Evolutionary conservation across 2,329 filamentous ascomycete genomes (phyloP).

Genomic region (Aureobasidium sp.): DNA sequence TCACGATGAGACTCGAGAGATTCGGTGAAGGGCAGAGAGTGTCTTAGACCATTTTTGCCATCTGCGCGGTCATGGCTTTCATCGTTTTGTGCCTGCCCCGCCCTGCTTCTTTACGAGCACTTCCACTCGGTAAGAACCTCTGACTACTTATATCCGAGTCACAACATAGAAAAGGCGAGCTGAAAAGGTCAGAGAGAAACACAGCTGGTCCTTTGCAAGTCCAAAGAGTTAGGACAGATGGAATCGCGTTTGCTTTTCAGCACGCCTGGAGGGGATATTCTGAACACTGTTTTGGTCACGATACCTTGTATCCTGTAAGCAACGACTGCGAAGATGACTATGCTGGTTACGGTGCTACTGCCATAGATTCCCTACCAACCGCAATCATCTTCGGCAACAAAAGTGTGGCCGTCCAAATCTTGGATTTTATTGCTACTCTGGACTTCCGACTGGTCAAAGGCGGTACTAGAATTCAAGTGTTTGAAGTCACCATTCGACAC

Average conservation of each 20-base stretch:
- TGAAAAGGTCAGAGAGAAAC: no score
- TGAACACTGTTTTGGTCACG: slow-evolving; percentile 26
- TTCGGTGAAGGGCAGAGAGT: no score
- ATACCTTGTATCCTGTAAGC: slow-evolving; percentile 22
- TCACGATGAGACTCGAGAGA: no score
- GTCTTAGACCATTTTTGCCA: no score
- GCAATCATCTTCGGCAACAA: slow-evolving; percentile 20
- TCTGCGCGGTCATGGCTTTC: no score
- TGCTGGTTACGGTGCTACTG: slow-evolving; percentile 20
- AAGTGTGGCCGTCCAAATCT: slow-evolving; percentile 16
- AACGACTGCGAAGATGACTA: slow-evolving; percentile 21
- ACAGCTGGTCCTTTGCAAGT: not conserved
- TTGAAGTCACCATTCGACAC: slow-evolving; percentile 20
- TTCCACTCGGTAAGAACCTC: no score
- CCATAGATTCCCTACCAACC: slow-evolving; percentile 19
- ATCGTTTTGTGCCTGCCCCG: no score
- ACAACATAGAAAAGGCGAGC: no score
- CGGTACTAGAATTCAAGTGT: slow-evolving; percentile 17
- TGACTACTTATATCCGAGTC: no score
- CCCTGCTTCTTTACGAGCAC: no score
- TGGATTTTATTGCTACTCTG: slow-evolving; percentile 17
- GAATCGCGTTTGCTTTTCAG: slow-evolving; percentile 17
- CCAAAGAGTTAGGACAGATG: not conserved
- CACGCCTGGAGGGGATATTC: slow-evolving; percentile 29
- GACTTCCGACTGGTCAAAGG: slow-evolving; percentile 13